Percentiles rank a stretch among this genome's conserved stretches.
Evolutionary conservation across 108 stramenopile species (phyloP).

Genomic region (Schizochytrium sp.): DNA sequence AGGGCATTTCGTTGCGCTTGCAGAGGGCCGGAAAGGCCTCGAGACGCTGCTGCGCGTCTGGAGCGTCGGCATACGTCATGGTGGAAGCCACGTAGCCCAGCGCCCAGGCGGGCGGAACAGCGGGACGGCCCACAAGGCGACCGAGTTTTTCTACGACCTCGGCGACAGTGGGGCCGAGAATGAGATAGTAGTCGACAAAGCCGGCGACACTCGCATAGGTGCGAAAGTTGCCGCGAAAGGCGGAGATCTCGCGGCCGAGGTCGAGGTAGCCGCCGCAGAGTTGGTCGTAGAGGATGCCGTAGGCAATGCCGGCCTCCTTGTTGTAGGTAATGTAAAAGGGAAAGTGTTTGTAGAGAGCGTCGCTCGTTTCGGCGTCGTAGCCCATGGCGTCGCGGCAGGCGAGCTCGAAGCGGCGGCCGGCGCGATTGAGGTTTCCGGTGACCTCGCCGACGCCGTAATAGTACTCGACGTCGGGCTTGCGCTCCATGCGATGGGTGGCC

Average conservation of each 20-base stretch:
- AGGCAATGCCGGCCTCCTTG: neutral
- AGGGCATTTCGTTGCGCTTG: neutral
- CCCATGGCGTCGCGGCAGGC: slow-evolving; percentile 13
- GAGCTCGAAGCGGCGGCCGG: neutral
- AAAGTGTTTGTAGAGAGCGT: slow-evolving; percentile 5
- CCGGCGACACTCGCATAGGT: neutral
- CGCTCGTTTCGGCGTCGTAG: neutral
- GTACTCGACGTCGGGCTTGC: neutral
- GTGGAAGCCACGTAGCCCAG: slow-evolving; percentile 12
- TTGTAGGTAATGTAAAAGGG: slow-evolving; percentile 17
- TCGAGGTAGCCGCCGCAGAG: slow-evolving; percentile 9
- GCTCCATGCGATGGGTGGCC: neutral
- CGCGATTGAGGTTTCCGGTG: neutral
- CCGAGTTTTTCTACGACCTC: slow-evolving; percentile 9
- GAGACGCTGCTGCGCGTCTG: neutral
- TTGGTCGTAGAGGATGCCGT: slow-evolving; percentile 12
- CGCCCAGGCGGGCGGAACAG: slow-evolving; percentile 3
- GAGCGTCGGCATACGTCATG: slow-evolving; percentile 9
- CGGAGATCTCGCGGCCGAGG: neutral
- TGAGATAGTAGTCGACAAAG: slow-evolving; percentile 5
- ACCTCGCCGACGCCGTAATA: slow-evolving; percentile 16
- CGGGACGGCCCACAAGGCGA: neutral
- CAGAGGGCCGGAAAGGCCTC: neutral
- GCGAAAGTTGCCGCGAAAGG: slow-evolving; percentile 1
- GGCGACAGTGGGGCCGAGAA: neutral